Evolutionary conservation across 2,329 filamentous ascomycete genomes (phyloP).

Genomic region (Cadophora gregata): DNA sequence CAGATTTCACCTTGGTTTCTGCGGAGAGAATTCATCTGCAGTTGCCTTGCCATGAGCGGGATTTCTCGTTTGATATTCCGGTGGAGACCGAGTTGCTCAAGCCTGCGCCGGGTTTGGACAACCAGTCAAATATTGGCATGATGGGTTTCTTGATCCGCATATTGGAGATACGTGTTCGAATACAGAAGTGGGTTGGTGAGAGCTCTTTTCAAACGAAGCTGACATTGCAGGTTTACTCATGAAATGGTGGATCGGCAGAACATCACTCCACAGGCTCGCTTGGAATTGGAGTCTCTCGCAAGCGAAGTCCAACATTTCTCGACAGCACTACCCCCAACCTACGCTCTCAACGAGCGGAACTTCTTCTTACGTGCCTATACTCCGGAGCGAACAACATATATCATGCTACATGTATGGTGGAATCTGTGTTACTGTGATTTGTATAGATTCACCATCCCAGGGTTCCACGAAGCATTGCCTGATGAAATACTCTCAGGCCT

Average conservation of each 20-base stretch:
- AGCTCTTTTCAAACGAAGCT: neutral
- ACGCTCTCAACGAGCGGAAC: neutral
- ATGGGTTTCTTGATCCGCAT: slow-evolving; percentile 8
- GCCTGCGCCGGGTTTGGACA: neutral
- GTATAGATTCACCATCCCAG: slow-evolving; percentile 2
- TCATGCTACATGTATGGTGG: slow-evolving; percentile 12
- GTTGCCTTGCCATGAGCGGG: slow-evolving; percentile 1
- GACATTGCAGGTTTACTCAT: neutral
- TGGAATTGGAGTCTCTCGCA: slow-evolving; percentile 6
- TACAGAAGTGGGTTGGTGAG: neutral
- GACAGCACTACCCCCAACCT: neutral
- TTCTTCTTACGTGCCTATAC: slow-evolving; percentile 5
- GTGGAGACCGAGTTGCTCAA: neutral
- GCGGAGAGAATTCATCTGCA: neutral
- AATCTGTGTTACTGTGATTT: slow-evolving; percentile 10
- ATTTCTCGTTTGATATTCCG: slow-evolving; percentile 8
- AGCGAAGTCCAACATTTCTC: neutral
- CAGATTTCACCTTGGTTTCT: slow-evolving; percentile 7
- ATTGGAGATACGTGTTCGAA: slow-evolving; percentile 11
- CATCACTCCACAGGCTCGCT: neutral
- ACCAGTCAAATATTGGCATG: slow-evolving; percentile 3
- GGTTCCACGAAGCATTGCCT: slow-evolving; percentile 2
- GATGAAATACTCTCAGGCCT: neutral
- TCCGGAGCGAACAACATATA: slow-evolving; percentile 4
- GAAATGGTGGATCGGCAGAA: slow-evolving; percentile 6